Evolutionary conservation across 805 yeast species (phyloP), one percentile per base, ranked within the genome.

Genomic region (Starmerella cellae): DNA sequence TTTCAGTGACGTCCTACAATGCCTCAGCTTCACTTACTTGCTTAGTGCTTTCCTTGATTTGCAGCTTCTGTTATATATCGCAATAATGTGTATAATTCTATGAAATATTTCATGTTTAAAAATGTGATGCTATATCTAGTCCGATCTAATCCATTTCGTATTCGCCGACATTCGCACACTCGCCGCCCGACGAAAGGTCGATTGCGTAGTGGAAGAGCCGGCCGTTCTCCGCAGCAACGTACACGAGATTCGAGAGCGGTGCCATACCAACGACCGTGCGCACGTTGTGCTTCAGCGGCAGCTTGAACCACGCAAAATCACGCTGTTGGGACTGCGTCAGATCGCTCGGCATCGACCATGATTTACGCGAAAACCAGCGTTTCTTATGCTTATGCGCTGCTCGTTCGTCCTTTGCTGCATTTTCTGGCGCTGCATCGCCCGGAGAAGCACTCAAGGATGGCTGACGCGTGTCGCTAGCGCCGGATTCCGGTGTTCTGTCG

Each of bases 111-210:
- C n/a, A n/a, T n/a, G n/a, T n/a, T n/a, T n/a, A n/a, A n/a, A n/a
- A n/a, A n/a, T n/a, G n/a, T n/a, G n/a, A n/a, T n/a, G n/a, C n/a
- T 13, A 28, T 28, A 17, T 13, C 31, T n/a, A 28, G 5, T 24
- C 9, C 5, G 5, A 5, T 4, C 20, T 18, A 46, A 19, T 43
- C 45, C 31, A 53, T 27, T 3, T 44, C 32, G 43, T 39, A 79
- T 55, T 83, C 94, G 47, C 77, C 74, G 42, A 82, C 64, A 47
- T 84, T 64, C 31, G 79, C 73, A 61, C 97, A 88, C 56, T 87
- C 95, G 2, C 98, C 98, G 1, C 97, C 97, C 41, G 87, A 63
- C 47, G 79, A 93, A 0, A 91, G 78, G 48, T 84, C 91, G 36
- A 88, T 63, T 2, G 79, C 79, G 59, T 83, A 88, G 39, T 80